Evolutionary conservation across 2,329 filamentous ascomycete species (phyloP).

Genomic region (Trichothecium sympodiale): DNA sequence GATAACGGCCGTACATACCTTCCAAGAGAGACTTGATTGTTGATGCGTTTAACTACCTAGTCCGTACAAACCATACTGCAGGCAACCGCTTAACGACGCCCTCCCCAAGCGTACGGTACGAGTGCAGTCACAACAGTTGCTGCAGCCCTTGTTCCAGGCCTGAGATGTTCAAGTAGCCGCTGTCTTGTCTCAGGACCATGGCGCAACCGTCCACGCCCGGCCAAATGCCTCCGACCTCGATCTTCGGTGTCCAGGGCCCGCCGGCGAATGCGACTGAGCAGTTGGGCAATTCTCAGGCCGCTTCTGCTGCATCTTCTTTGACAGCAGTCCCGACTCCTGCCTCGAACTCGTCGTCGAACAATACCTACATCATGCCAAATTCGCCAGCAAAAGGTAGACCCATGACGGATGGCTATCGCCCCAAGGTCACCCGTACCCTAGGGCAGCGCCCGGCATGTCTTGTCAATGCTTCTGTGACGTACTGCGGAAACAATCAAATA

Average conservation of each 20-base stretch:
- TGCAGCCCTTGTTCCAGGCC: too few relatives aligned
- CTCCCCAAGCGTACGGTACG: too few relatives aligned
- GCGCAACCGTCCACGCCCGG: conserved; percentile 4
- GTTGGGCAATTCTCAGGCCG: neutral
- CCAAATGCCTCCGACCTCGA: conserved; percentile 3
- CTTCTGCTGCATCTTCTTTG: neutral
- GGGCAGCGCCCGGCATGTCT: conserved; percentile 83
- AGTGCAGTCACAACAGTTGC: too few relatives aligned
- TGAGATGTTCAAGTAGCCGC: neutral
- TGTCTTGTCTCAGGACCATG: conserved; percentile 1
- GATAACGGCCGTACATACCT: too few relatives aligned
- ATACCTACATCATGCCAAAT: conserved; percentile 86
- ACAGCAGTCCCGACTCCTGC: conserved; percentile 1
- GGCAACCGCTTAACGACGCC: too few relatives aligned
- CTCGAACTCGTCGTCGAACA: conserved; percentile 38
- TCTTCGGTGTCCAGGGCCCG: conserved; percentile 7
- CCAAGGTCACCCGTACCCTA: conserved; percentile 68
- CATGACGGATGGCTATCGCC: conserved; percentile 65
- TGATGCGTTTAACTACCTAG: too few relatives aligned
- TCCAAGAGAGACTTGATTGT: too few relatives aligned
- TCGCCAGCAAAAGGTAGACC: conserved; percentile 60
- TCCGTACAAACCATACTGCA: too few relatives aligned
- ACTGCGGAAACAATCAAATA: conserved; percentile 93
- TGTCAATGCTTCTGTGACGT: conserved; percentile 98
- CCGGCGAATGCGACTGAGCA: conserved; percentile 8